Base-by-base conservation (phyloP, 768 basidiomycete genomes). In the Mycena haematopus region DNA sequence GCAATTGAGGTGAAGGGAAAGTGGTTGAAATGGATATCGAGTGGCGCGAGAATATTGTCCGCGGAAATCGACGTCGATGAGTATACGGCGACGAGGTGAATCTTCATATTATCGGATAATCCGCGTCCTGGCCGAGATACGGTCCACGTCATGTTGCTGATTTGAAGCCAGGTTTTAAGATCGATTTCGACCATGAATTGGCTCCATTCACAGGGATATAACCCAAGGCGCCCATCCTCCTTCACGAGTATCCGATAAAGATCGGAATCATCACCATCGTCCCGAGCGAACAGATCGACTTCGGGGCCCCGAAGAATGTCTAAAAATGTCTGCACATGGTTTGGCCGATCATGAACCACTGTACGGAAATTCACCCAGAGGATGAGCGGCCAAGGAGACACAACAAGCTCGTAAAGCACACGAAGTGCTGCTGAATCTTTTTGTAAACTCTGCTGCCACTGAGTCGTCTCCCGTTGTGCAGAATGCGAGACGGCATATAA, bases 331-430 rank as follows among this genome's bases (percentile, higher is more conserved):
- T 21, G 42, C 0, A 58, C 4, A 27, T 29, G 44, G 25, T 58
- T 19, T 3, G 31, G 15, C 31, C 31, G 40, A 40, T 40, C 27
- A 1, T 35, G 19, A 3, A 11, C 22, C 31, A 35, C 13, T 5
- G 25, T 57, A 24, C 62, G 56, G 44, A 57, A 63, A 31, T 24
- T 11, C 56, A 52, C 33, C 62, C 62, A 63, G 24, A 56, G 56
- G 19, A 51, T 52, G 22, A 63, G 56, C 1, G 62, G 56, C 62
- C 62, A 63, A 15, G 50, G 44, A 14, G 51, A 21, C 10, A 57
- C 62, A 1, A 58, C 62, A 2, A 63, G 56, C 21, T 52, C 42
- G 19, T 47, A 58, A 38, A 63, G 50, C 5, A 57, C 19, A 21
- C 14, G 40, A 45, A 45, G 50, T 2, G 42, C 33, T 21, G 21